Evolutionary conservation across 129 eudicot species (phyloP).

Genomic region (Apium graveolens): DNA sequence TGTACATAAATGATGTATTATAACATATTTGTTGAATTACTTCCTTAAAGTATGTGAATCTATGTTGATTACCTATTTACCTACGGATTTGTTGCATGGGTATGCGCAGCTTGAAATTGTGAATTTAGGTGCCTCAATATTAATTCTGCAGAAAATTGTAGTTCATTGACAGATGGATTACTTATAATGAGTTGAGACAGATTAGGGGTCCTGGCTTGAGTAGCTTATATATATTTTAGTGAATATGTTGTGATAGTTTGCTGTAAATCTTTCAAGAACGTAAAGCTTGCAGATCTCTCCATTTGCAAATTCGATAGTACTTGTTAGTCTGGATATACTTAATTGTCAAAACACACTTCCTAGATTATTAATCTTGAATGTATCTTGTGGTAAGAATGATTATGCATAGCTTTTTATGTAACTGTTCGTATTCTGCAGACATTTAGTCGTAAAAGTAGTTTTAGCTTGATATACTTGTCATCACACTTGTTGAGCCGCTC

Average conservation of each 20-base stretch:
- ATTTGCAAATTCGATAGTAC: background rate
- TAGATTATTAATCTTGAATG: background rate
- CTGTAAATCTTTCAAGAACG: background rate
- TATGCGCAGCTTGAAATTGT: background rate
- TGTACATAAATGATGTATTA: background rate
- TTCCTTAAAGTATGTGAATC: background rate
- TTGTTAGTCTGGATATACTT: background rate
- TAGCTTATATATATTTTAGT: background rate
- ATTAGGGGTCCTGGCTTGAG: background rate
- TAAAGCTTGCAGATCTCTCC: background rate
- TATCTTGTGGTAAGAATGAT: background rate
- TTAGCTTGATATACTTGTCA: background rate
- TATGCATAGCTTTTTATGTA: background rate
- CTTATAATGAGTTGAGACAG: background rate
- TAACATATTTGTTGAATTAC: background rate
- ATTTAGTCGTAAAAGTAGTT: too few species aligned
- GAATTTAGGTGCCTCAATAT: background rate
- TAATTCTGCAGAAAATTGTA: background rate
- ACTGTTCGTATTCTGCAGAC: background rate
- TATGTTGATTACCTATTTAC: background rate
- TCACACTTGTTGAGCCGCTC: too few species aligned
- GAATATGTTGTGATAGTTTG: background rate
- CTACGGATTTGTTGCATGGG: background rate
- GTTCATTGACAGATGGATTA: background rate
- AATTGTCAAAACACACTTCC: background rate